Evolutionary conservation across 257 asterid genomes (phyloP), one percentile per base, ranked within the genome.

Genomic region (Rehmannia glutinosa): DNA sequence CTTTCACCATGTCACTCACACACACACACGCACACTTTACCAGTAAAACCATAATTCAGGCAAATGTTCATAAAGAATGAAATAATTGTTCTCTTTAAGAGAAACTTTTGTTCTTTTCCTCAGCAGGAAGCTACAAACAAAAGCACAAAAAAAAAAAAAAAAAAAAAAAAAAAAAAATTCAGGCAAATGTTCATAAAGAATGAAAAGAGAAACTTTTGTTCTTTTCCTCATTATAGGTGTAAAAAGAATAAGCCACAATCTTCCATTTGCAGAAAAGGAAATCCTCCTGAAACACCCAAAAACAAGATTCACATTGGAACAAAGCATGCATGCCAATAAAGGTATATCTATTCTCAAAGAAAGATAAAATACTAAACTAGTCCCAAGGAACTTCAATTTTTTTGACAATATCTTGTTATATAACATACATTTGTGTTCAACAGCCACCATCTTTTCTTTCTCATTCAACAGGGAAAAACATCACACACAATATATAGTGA

Each of bases 331-430:
- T 4, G 15, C 4, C 20, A 75, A 27, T 47, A 58, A 75, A 75
- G 69, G 80, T 49, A 75, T 75, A 58, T 58, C 49, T 42, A 41
- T 6, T 2, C 33, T 9, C 76, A 59, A 75, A 75, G 76, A 64
- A 69, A 75, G 38, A 12, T 67, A 54, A 74, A 53, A 51, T 15
- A 28, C 59, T 25, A 39, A 25, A 43, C 50, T 43, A 13, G 39
- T 1, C 43, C 11, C 13, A n/a, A n/a, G n/a, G n/a, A 38, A 38
- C 43, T 5, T 38, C 38, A 53, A 53, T 27, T 2, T 12, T 19
- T 13, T 13, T 27, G 8, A 35, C 42, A 10, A 23, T 16, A 6
- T 15, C 9, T 30, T 11, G 38, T 12, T 70, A 70, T 63, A 71
- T 64, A 72, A 68, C 24, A 68, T 8, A 7, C 32, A 41, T 41